Conservation (phyloP, 2,329 filamentous ascomycete genomes). For the Diaporthe sp. region DNA sequence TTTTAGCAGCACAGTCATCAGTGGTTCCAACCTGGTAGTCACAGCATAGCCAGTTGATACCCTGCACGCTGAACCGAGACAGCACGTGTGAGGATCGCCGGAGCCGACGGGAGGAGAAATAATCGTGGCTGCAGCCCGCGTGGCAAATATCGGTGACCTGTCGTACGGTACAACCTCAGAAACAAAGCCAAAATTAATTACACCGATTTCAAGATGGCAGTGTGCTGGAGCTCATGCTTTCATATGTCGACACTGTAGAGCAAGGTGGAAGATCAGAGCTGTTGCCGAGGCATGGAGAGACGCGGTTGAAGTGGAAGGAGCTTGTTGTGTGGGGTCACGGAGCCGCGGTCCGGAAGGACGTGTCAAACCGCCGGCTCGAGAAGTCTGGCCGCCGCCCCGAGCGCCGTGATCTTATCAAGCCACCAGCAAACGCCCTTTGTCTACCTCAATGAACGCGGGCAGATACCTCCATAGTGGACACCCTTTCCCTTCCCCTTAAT, state of each 20-base stretch:
- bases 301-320: background rate
- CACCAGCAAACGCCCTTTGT: background rate
- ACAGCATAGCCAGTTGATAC: background rate
- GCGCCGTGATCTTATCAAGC: background rate
- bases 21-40: background rate
- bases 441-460: background rate
- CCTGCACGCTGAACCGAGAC: background rate
- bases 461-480: background rate
- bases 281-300: background rate
- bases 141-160: background rate
- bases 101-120: background rate
- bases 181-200: too few species aligned
- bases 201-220: background rate
- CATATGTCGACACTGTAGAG: background rate
- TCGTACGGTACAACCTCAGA: too few species aligned
- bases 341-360: background rate
- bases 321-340: background rate
- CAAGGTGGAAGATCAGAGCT: background rate
- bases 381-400: background rate
- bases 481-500: background rate
- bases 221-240: background rate
- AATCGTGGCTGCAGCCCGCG: background rate
- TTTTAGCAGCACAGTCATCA: background rate
- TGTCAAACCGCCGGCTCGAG: background rate
- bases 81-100: background rate